Evolutionary conservation across 495 filamentous ascomycete species (phyloP).

Genomic region (Chaetomidium leptoderma): DNA sequence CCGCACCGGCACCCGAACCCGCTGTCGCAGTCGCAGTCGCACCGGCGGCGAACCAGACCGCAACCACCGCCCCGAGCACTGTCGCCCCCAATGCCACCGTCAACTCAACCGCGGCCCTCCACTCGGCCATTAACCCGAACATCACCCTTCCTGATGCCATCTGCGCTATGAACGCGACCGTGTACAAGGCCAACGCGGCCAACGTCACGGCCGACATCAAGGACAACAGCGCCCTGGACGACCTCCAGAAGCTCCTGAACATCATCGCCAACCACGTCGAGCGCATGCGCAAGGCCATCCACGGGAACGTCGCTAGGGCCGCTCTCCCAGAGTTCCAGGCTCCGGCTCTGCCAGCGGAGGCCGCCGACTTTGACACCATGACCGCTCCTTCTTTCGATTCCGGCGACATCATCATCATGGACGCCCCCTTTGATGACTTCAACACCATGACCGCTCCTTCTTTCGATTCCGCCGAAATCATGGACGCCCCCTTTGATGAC

Average conservation of each 20-base stretch:
- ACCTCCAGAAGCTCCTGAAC: constrained; percentile 4
- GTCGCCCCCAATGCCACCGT: no score
- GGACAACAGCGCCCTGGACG: background rate
- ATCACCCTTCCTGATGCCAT: background rate
- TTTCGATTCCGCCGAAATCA: no score
- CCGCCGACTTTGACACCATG: no score
- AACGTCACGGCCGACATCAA: background rate
- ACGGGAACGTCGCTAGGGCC: background rate
- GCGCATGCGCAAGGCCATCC: background rate
- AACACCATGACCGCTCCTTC: no score
- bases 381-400: no score
- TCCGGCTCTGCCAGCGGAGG: background rate
- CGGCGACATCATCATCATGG: no score
- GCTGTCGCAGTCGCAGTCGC: no score
- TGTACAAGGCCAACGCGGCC: background rate
- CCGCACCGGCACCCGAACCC: no score
- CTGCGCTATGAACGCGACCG: background rate
- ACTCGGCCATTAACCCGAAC: background rate
- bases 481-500: no score
- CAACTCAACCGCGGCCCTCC: background rate
- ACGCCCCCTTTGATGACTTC: no score
- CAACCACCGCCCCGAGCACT: no score
- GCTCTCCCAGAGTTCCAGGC: background rate
- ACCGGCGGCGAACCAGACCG: no score
- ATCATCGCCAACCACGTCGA: constrained; percentile 12